phyloP scores from a whole-genome alignment of 306 rosid genomes.

The Cucurbita argyrosperma region DNA sequence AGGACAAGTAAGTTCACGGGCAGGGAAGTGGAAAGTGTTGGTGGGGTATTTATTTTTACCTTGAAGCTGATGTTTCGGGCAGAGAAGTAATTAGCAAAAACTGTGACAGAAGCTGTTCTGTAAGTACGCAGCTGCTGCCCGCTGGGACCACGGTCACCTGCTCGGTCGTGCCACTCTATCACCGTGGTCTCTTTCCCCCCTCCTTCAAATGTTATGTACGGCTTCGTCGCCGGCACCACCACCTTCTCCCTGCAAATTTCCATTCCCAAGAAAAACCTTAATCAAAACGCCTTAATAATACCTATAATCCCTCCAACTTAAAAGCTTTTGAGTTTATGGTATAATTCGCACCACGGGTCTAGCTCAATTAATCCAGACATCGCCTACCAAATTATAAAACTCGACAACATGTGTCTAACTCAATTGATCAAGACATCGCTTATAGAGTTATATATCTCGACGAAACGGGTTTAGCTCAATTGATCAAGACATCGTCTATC shows the following conservation, averaged over 20 bases:
- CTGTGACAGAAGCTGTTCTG: conserved; percentile 80
- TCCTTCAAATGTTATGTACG: conserved; percentile 72
- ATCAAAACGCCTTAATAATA: no score
- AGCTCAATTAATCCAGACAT: no score
- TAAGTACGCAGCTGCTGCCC: conserved; percentile 82
- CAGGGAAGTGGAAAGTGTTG: neutral
- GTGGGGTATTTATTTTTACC: conserved; percentile 13
- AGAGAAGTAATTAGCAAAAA: conserved; percentile 57
- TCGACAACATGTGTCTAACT: no score
- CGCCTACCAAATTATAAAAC: no score
- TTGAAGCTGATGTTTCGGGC: conserved; percentile 80
- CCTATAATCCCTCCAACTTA: no score
- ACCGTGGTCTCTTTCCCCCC: conserved; percentile 64
- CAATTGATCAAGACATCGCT: no score
- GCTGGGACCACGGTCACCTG: conserved; percentile 67
- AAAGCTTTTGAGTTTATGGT: no score
- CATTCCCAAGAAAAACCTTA: no score
- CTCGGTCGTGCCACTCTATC: conserved; percentile 88
- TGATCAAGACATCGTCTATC: no score
- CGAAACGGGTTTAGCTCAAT: no score
- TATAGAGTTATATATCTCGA: no score
- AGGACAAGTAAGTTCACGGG: neutral
- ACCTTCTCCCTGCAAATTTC: conserved; percentile 39
- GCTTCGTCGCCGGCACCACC: conserved; percentile 63
- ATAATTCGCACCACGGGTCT: no score